Conservation (phyloP, 2,329 filamentous ascomycete genomes). For the Eurotiales sp. region DNA sequence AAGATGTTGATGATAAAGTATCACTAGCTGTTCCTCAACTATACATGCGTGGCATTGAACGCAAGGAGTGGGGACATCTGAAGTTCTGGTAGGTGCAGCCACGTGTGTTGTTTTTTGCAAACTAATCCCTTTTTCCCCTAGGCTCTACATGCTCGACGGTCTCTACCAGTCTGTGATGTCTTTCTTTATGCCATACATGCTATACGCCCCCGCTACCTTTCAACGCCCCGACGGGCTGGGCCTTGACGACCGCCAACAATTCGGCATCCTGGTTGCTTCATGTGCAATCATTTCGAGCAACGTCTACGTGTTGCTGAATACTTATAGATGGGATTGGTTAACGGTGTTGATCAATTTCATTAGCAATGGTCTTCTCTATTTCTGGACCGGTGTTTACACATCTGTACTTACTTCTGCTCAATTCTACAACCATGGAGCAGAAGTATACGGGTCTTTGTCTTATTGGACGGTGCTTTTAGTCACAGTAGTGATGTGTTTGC, state of each 20-base stretch:
- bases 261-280: slow-evolving; percentile 83
- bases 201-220: slow-evolving; percentile 67
- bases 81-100: slow-evolving; percentile 82
- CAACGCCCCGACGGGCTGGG: slow-evolving; percentile 69
- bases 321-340: slow-evolving; percentile 97
- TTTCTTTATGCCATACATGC: slow-evolving; percentile 87
- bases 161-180: slow-evolving; percentile 90
- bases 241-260: slow-evolving; percentile 73
- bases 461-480: slow-evolving; percentile 86
- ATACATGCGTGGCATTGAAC: slow-evolving; percentile 92
- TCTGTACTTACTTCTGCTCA: slow-evolving; percentile 54
- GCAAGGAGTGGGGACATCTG: slow-evolving; percentile 88
- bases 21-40: slow-evolving; percentile 92
- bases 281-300: slow-evolving; percentile 87
- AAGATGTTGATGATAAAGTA: slow-evolving; percentile 92
- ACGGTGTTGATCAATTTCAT: slow-evolving; percentile 77
- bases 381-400: slow-evolving; percentile 91
- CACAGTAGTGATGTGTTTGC: slow-evolving; percentile 74
- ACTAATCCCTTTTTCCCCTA: slow-evolving; percentile 33
- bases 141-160: slow-evolving; percentile 91
- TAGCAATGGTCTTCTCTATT: slow-evolving; percentile 83
- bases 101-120: slow-evolving; percentile 1
- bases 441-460: slow-evolving; percentile 74
- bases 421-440: slow-evolving; percentile 72
- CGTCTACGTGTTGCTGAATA: slow-evolving; percentile 90